Conservation (phyloP, 768 basidiomycete genomes). For the Hypholoma fasciculare region DNA sequence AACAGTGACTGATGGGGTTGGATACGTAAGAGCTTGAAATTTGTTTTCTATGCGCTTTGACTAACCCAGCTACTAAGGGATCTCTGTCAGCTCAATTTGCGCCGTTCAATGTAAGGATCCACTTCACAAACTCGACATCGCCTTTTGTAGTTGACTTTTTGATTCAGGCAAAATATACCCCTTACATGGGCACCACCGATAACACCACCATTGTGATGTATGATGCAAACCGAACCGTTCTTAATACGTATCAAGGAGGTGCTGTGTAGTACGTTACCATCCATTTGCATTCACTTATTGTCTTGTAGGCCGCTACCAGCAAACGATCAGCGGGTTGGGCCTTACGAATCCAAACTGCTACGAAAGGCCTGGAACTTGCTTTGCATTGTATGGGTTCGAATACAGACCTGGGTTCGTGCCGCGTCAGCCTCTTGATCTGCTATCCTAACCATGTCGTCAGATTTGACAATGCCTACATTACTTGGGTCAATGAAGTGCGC, state of each 20-base stretch:
- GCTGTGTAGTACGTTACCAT: conserved; percentile 8
- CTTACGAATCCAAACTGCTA: conserved; percentile 67
- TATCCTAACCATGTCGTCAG: conserved; percentile 29
- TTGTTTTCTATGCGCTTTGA: neutral
- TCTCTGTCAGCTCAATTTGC: conserved; percentile 52
- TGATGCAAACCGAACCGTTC: conserved; percentile 40
- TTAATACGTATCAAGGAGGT: conserved; percentile 66
- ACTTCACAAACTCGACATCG: no score
- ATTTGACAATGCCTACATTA: conserved; percentile 58
- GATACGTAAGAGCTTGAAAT: conserved; percentile 19
- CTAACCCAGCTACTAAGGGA: conserved; percentile 28
- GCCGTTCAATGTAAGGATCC: conserved; percentile 56
- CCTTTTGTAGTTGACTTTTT: no score
- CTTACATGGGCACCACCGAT: conserved; percentile 31
- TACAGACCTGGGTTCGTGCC: conserved; percentile 44
- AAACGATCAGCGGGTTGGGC: conserved; percentile 68
- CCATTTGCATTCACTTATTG: conserved; percentile 17
- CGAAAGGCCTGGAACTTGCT: conserved; percentile 34
- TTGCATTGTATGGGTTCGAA: conserved; percentile 44
- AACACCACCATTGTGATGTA: conserved; percentile 45
- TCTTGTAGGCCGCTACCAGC: conserved; percentile 53
- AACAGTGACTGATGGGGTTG: conserved; percentile 27
- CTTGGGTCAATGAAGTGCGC: conserved; percentile 62
- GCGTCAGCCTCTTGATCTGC: neutral
- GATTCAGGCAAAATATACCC: conserved; percentile 56